Conservation (phyloP, 73 alveolate genomes). For the Breviolum minutum region DNA sequence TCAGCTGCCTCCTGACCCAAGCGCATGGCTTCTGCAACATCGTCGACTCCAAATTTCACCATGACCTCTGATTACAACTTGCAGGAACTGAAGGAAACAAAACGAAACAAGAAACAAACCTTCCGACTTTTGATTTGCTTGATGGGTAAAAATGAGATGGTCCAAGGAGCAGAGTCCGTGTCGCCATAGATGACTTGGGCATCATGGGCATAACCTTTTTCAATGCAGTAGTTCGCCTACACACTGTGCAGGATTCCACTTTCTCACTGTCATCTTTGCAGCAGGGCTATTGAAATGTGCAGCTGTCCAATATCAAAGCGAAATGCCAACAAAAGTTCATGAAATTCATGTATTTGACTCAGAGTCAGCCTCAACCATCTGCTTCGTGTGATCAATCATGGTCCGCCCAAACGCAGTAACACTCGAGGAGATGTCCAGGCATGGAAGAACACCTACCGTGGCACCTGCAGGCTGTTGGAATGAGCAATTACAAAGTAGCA, state of each 20-base stretch:
- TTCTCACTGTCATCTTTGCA: neutral
- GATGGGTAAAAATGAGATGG: too few species aligned
- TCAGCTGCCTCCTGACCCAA: conserved; percentile 99
- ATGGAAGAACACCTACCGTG: conserved; percentile 99
- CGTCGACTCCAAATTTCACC: conserved; percentile 99
- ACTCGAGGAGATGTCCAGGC: conserved; percentile 98
- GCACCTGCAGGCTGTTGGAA: conserved; percentile 97
- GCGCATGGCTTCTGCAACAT: conserved; percentile 98
- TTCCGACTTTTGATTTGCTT: neutral
- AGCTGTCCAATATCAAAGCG: neutral
- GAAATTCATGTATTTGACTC: neutral
- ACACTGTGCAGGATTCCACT: conserved; percentile 62
- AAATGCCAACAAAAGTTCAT: neutral
- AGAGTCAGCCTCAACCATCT: conserved; percentile 71
- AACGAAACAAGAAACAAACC: neutral
- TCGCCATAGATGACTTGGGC: conserved; percentile 99
- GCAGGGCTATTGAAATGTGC: neutral
- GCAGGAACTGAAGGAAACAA: neutral
- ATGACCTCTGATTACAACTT: neutral
- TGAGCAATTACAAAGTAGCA: neutral
- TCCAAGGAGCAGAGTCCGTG: conserved; percentile 99
- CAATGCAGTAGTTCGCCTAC: conserved; percentile 96
- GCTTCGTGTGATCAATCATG: conserved; percentile 97
- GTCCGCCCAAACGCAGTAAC: conserved; percentile 99
- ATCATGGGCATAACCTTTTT: conserved; percentile 98